Percentiles rank a stretch among this genome's conserved stretches.
Evolutionary conservation across 306 rosid species (phyloP).

Genomic region (Cercis canadensis): DNA sequence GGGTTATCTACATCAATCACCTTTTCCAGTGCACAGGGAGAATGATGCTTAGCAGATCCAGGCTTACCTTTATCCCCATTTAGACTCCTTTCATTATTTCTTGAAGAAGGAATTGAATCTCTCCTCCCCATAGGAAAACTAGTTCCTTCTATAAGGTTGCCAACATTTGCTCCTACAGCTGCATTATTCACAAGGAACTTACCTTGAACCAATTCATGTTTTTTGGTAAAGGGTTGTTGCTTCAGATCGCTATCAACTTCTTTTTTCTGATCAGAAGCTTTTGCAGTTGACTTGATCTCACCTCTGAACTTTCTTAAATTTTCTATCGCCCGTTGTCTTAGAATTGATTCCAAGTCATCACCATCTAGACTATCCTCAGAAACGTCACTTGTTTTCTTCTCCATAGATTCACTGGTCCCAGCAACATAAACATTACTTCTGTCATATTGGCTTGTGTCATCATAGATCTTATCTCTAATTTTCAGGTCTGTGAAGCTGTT

Average conservation of each 20-base stretch:
- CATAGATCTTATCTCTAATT: slow-evolving; percentile 27
- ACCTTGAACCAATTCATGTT: slow-evolving; percentile 46
- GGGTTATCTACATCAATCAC: slow-evolving; percentile 40
- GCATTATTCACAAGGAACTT: slow-evolving; percentile 42
- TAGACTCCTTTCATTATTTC: slow-evolving; percentile 33
- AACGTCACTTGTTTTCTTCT: slow-evolving; percentile 43
- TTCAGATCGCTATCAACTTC: slow-evolving; percentile 47
- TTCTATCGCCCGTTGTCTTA: slow-evolving; percentile 84
- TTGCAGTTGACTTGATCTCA: slow-evolving; percentile 38
- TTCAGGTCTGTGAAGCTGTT: slow-evolving; percentile 23
- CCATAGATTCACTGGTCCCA: slow-evolving; percentile 36
- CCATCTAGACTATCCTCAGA: slow-evolving; percentile 46
- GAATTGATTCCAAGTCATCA: slow-evolving; percentile 71
- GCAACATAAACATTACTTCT: slow-evolving; percentile 41
- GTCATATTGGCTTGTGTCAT: slow-evolving; percentile 19
- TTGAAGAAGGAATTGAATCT: slow-evolving; percentile 37
- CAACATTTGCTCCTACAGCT: slow-evolving; percentile 36
- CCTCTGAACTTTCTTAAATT: slow-evolving; percentile 75
- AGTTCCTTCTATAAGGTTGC: slow-evolving; percentile 42
- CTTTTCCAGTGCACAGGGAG: slow-evolving; percentile 46
- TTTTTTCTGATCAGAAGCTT: slow-evolving; percentile 48
- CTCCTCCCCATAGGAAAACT: slow-evolving; percentile 35
- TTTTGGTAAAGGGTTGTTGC: slow-evolving; percentile 33
- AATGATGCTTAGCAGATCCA: slow-evolving; percentile 40
- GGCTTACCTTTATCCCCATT: slow-evolving; percentile 40